phyloP scores from a whole-genome alignment of 2,329 filamentous ascomycete species.

The Colletotrichum sp. region DNA sequence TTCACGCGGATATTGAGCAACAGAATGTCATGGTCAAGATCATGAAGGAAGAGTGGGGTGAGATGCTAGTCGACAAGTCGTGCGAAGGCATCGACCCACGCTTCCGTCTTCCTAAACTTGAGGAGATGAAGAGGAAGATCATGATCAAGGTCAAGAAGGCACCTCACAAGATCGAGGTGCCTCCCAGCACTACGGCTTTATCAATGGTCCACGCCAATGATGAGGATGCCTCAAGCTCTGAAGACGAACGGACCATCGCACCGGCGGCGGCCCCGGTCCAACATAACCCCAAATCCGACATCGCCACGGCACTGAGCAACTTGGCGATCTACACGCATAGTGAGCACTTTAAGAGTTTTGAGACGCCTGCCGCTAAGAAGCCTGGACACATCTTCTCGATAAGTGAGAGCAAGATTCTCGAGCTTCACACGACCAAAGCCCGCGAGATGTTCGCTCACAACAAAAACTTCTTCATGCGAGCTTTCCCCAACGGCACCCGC shows the following conservation, averaged over 20 bases:
- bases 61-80: constrained; percentile 68
- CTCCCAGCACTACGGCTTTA: constrained; percentile 34
- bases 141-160: constrained; percentile 79
- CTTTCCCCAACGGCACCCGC: constrained; percentile 82
- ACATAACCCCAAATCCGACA: constrained; percentile 58
- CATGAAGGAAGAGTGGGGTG: constrained; percentile 88
- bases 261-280: neutral
- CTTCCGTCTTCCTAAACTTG: constrained; percentile 69
- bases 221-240: constrained; percentile 46
- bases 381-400: constrained; percentile 84
- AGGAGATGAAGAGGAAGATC: constrained; percentile 79
- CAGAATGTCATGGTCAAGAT: constrained; percentile 93
- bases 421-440: constrained; percentile 64
- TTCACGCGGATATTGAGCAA: constrained; percentile 82
- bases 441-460: constrained; percentile 87
- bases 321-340: constrained; percentile 88
- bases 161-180: constrained; percentile 35
- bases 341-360: constrained; percentile 78
- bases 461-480: constrained; percentile 84
- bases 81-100: constrained; percentile 56
- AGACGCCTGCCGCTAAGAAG: constrained; percentile 64
- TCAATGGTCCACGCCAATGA: constrained; percentile 35
- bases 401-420: constrained; percentile 76
- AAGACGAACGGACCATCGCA: constrained; percentile 42
- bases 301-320: constrained; percentile 73